phyloP scores from a whole-genome alignment of 106 monocot genomes.

The Acanthochlamys bracteata region DNA sequence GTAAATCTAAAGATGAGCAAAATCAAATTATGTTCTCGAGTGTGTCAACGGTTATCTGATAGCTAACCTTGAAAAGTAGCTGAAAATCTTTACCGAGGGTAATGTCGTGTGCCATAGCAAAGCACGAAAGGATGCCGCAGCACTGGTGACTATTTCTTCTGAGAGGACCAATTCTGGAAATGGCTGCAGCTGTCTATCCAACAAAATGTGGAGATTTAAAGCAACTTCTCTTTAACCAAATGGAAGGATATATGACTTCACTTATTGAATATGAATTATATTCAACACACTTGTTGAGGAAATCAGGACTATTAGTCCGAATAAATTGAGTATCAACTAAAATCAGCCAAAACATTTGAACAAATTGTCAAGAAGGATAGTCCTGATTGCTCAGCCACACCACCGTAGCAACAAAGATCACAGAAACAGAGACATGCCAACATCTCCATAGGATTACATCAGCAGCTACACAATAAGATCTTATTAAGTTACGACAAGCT shows the following conservation, averaged over 20 bases:
- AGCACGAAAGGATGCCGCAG: slow-evolving; percentile 89
- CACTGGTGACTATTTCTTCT: slow-evolving; percentile 95
- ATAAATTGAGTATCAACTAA: slow-evolving; percentile 66
- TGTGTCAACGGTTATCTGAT: not conserved
- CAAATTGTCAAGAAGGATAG: slow-evolving; percentile 63
- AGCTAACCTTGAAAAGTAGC: slow-evolving; percentile 72
- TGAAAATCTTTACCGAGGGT: slow-evolving; percentile 86
- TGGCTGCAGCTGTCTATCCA: slow-evolving; percentile 62
- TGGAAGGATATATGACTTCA: not conserved
- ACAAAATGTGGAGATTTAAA: not conserved
- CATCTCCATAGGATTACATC: slow-evolving; percentile 87
- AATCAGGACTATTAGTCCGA: slow-evolving; percentile 45
- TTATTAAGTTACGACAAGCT: not conserved
- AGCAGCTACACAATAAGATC: slow-evolving; percentile 39
- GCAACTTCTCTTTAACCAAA: not conserved
- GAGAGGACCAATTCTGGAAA: slow-evolving; percentile 87
- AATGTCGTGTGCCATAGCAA: slow-evolving; percentile 96
- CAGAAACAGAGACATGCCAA: slow-evolving; percentile 39
- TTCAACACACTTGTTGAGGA: slow-evolving; percentile 64
- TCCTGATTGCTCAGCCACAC: slow-evolving; percentile 77
- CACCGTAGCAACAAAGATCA: slow-evolving; percentile 58
- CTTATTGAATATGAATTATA: not conserved
- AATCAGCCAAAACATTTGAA: slow-evolving; percentile 77
- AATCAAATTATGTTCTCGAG: not conserved
- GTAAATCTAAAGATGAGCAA: not conserved